A percentile compares a stretch with the other conserved stretches of the same genome.
These are phyloP conservation scores for Flaveria bidentis DNA, from an alignment of 129 eudicot species.

Conservation along the genomic window DNA sequence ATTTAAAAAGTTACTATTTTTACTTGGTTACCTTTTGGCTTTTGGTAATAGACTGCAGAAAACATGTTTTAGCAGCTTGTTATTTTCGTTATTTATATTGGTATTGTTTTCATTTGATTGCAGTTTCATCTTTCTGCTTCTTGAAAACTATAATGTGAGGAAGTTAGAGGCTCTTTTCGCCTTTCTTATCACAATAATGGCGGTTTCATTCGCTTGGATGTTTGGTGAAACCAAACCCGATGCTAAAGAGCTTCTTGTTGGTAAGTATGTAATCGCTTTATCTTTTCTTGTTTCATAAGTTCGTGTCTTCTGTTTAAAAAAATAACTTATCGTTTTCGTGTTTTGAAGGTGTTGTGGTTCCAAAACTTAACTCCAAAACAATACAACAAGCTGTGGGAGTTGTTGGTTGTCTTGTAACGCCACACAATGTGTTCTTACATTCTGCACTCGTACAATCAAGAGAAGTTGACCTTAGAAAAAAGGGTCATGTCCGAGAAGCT, in stretches of 20 bases:
- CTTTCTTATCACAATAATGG: constrained; percentile 83
- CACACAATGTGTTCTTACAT: constrained; percentile 92
- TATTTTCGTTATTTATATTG: background rate
- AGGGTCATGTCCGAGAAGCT: constrained; percentile 82
- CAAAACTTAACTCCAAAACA: constrained; percentile 83
- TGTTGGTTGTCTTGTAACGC: constrained; percentile 94
- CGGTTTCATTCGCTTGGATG: constrained; percentile 95
- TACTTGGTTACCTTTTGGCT: background rate
- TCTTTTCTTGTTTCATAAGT: background rate
- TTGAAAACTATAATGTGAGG: constrained; percentile 92
- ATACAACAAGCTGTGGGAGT: constrained; percentile 90
- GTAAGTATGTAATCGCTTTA: constrained; percentile 42
- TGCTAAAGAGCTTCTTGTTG: constrained; percentile 75
- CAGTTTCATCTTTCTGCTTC: constrained; percentile 90
- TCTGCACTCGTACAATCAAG: constrained; percentile 94
- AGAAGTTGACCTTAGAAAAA: constrained; percentile 67
- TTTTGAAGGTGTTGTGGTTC: constrained; percentile 68
- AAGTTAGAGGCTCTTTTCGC: constrained; percentile 95
- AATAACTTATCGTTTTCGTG: constrained; percentile 11
- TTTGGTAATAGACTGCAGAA: background rate
- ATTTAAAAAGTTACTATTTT: background rate
- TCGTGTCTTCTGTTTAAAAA: background rate
- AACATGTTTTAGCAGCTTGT: background rate
- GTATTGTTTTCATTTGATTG: background rate
- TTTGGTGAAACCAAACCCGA: constrained; percentile 89